A percentile compares a stretch with the other conserved stretches of the same genome.
phyloP scores from a whole-genome alignment of 2,329 filamentous ascomycete species.

The Colletotrichum sp. region DNA sequence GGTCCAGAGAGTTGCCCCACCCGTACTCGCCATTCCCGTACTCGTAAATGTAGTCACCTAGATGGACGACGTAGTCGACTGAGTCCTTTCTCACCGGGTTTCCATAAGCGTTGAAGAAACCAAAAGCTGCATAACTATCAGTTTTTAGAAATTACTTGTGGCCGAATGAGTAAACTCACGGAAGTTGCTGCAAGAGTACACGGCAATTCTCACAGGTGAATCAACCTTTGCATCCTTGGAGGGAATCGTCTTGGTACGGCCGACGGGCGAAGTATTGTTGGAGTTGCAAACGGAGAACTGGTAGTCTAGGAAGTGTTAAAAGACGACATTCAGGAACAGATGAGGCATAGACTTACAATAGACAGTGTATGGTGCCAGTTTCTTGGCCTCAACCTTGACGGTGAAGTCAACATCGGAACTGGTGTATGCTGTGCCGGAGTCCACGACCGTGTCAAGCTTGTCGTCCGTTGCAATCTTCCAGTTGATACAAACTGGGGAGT shows the following conservation, averaged over 20 bases:
- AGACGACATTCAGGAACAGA: slow-evolving; percentile 26
- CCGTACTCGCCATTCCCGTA: slow-evolving; percentile 48
- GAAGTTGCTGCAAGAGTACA: slow-evolving; percentile 76
- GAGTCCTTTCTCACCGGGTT: slow-evolving; percentile 64
- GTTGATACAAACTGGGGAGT: slow-evolving; percentile 68
- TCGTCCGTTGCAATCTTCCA: slow-evolving; percentile 63
- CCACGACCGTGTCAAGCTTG: slow-evolving; percentile 46
- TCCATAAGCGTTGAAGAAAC: slow-evolving; percentile 66
- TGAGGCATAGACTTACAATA: slow-evolving; percentile 49
- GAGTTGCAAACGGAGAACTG: slow-evolving; percentile 73
- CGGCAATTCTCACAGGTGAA: slow-evolving; percentile 61
- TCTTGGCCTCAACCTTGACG: slow-evolving; percentile 72
- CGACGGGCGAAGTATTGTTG: slow-evolving; percentile 64
- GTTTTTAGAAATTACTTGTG: neutral
- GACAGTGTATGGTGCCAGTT: slow-evolving; percentile 65
- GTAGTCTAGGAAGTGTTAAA: slow-evolving; percentile 42
- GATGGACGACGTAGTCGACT: slow-evolving; percentile 64
- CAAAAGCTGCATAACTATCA: slow-evolving; percentile 26
- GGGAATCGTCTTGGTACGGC: slow-evolving; percentile 74
- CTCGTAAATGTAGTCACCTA: slow-evolving; percentile 72
- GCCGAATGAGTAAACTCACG: slow-evolving; percentile 43
- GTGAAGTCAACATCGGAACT: slow-evolving; percentile 79
- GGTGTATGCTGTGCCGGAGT: slow-evolving; percentile 68
- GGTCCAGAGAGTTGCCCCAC: slow-evolving; percentile 55
- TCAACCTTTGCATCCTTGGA: slow-evolving; percentile 58